Percentiles rank a stretch among this genome's conserved stretches.
These are phyloP conservation scores for Cryptococcus sp. DNA, from an alignment of 1,284 basidiomycete species.

Conservation along the genomic window DNA sequence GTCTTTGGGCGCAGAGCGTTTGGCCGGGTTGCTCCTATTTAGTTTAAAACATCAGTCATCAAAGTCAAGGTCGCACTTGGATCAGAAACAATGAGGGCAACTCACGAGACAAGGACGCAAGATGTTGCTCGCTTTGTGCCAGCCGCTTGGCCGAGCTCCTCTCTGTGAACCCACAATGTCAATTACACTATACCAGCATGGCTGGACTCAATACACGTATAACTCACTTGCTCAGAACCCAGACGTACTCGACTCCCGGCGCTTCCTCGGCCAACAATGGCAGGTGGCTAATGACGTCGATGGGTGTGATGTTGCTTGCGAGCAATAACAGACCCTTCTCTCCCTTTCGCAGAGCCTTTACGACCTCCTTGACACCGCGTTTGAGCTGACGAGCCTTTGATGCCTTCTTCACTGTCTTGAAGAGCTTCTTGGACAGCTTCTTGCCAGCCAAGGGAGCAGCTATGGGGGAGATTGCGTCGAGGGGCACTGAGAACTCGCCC, in stretches of 20 bases:
- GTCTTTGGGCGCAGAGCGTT: conserved; percentile 54
- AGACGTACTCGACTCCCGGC: conserved; percentile 80
- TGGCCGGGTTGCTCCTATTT: conserved; percentile 57
- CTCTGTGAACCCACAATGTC: conserved; percentile 58
- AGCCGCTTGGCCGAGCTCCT: conserved; percentile 92
- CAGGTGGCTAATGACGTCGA: conserved; percentile 97
- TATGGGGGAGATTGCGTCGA: conserved; percentile 83
- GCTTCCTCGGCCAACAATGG: conserved; percentile 95
- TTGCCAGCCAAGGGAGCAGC: conserved; percentile 86
- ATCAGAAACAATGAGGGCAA: conserved; percentile 32
- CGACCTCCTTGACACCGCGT: conserved; percentile 93
- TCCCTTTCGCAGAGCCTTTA: conserved; percentile 92
- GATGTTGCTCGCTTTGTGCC: conserved; percentile 97
- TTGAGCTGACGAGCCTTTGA: conserved; percentile 91
- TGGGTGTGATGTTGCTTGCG: conserved; percentile 95
- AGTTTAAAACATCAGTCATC: not conserved
- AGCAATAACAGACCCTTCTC: conserved; percentile 92
- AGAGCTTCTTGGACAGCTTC: conserved; percentile 87
- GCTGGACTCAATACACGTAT: conserved; percentile 2
- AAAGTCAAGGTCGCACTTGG: not conserved
- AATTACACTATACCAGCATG: not conserved
- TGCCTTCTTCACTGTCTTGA: conserved; percentile 90
- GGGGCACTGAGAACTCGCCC: conserved; percentile 62
- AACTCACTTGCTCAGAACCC: conserved; percentile 53
- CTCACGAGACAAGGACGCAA: conserved; percentile 80